phyloP scores from a whole-genome alignment of 805 yeast genomes.

The Yarrowia yakushimensis region DNA sequence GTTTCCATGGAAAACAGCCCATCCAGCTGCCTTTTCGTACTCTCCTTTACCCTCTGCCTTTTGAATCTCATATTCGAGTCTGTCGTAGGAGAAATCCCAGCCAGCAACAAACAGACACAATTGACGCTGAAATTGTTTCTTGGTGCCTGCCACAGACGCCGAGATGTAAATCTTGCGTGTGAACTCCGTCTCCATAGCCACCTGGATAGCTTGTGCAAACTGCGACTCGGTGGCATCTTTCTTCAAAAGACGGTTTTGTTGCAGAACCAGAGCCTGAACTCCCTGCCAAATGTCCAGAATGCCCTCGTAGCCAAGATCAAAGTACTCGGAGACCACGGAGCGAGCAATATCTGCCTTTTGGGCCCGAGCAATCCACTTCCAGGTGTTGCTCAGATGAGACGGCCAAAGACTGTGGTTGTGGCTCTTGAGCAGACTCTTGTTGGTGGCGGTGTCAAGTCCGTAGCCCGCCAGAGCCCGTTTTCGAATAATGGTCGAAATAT shows the following conservation, averaged over 20 bases:
- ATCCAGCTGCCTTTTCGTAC: conserved; percentile 90
- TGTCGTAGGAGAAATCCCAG: conserved; percentile 77
- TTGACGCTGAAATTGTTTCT: conserved; percentile 61
- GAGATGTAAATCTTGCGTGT: conserved; percentile 39
- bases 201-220: conserved; percentile 22
- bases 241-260: conserved; percentile 26
- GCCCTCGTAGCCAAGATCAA: conserved; percentile 85
- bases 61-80: conserved; percentile 65
- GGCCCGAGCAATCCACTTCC: conserved; percentile 88
- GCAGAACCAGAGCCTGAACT: conserved; percentile 29
- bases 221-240: conserved; percentile 23
- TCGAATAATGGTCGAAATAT: conserved; percentile 69
- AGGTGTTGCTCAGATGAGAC: conserved; percentile 56
- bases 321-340: conserved; percentile 60
- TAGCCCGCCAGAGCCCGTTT: conserved; percentile 71
- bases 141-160: conserved; percentile 38
- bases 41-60: conserved; percentile 55
- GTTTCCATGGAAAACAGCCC: conserved; percentile 95
- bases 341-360: conserved; percentile 60
- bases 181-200: conserved; percentile 36
- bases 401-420: conserved; percentile 37
- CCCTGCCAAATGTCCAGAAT: conserved; percentile 86
- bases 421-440: conserved; percentile 47
- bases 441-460: conserved; percentile 61
- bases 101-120: conserved; percentile 83